Percentiles rank a stretch among this genome's conserved stretches.
phyloP scores from a whole-genome alignment of 2,329 filamentous ascomycete species.

The Berkeleyomyces basicola region DNA sequence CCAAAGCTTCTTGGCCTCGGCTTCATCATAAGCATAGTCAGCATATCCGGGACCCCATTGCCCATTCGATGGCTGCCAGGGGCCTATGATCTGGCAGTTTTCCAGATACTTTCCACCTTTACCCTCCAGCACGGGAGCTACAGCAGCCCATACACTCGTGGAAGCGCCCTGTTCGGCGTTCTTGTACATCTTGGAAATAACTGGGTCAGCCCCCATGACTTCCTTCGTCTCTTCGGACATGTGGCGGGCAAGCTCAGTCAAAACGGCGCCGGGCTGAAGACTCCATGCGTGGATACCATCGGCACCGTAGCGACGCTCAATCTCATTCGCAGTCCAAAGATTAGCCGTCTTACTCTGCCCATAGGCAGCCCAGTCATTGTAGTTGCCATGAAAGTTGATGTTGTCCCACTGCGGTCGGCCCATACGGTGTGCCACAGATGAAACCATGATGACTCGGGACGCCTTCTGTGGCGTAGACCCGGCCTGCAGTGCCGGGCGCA shows the following conservation, averaged over 20 bases:
- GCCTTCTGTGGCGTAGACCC: neutral
- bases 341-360: conserved; percentile 20
- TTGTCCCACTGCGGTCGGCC: conserved; percentile 22
- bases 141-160: neutral
- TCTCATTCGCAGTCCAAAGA: conserved; percentile 16
- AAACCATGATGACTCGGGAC: conserved; percentile 26
- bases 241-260: conserved; percentile 11
- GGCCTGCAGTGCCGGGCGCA: conserved; percentile 19
- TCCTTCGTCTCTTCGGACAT: neutral
- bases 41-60: neutral
- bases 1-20: conserved; percentile 15
- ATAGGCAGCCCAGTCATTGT: conserved; percentile 16
- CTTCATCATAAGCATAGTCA: conserved; percentile 3
- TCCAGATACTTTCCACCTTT: neutral
- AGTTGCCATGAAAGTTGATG: conserved; percentile 17
- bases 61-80: neutral
- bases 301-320: conserved; percentile 11
- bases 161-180: neutral
- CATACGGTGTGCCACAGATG: conserved; percentile 20
- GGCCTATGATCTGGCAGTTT: neutral
- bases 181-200: neutral
- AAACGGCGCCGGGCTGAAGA: conserved; percentile 16
- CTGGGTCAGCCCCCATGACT: neutral
- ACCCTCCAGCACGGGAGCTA: neutral
- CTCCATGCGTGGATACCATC: conserved; percentile 4